These are phyloP conservation scores for Vitis cinerea DNA, from an alignment of 164 flowering plant genomes.

Conservation along the genomic window DNA sequence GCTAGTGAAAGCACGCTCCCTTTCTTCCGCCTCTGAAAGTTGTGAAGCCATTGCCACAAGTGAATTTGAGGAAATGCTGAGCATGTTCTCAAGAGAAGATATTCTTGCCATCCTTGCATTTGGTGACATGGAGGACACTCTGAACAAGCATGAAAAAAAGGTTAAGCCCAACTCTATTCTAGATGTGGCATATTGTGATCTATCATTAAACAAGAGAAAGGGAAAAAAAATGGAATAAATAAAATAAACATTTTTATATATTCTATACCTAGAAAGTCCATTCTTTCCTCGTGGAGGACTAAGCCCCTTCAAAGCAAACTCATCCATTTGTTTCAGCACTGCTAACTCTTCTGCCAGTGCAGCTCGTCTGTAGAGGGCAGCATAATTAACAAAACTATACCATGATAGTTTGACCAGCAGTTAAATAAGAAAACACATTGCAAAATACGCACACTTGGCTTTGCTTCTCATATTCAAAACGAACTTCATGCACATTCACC, in stretches of 20 bases:
- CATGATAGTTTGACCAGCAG: not conserved
- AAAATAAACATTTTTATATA: not conserved
- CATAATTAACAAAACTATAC: not conserved
- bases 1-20: constrained; percentile 81
- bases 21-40: constrained; percentile 96
- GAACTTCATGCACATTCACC: constrained; percentile 99
- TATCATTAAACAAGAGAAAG: not conserved
- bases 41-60: constrained; percentile 99
- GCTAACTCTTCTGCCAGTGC: constrained; percentile 92
- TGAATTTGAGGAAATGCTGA: constrained; percentile 82
- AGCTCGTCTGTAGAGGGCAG: constrained; percentile 61
- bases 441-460: constrained; percentile 83
- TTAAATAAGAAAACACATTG: not conserved
- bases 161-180: not conserved
- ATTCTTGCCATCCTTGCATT: constrained; percentile 89
- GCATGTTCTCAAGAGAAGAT: constrained; percentile 89
- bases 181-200: not conserved
- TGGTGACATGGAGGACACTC: constrained; percentile 84
- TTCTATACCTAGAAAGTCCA: constrained; percentile 66
- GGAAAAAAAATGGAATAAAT: not conserved
- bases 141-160: constrained; percentile 25
- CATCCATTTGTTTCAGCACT: constrained; percentile 75
- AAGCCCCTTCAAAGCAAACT: constrained; percentile 73
- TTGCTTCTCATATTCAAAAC: constrained; percentile 94
- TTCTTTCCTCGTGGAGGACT: constrained; percentile 89